These are phyloP conservation scores for Croton setiger DNA, from an alignment of 441 rosid species.

Conservation along the genomic window DNA sequence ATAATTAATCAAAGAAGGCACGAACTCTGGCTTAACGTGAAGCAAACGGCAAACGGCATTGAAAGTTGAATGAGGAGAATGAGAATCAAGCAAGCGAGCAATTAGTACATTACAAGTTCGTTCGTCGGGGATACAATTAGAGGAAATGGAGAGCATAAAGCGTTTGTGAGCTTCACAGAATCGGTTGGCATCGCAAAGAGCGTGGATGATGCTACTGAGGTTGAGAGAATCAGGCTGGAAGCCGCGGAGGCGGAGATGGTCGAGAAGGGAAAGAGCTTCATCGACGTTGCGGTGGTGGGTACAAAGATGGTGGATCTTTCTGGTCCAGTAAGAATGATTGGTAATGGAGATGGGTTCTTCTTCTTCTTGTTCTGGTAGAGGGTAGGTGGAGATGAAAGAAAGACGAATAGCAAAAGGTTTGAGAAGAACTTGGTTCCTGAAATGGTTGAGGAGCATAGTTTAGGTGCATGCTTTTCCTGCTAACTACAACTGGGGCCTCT, in stretches of 20 bases:
- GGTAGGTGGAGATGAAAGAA: constrained; percentile 11
- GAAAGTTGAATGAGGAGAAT: constrained; percentile 43
- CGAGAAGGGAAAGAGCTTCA: constrained; percentile 50
- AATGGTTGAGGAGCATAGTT: background rate
- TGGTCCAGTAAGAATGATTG: constrained; percentile 47
- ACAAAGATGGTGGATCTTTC: constrained; percentile 47
- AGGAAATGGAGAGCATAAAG: constrained; percentile 37
- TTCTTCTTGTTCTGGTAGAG: background rate
- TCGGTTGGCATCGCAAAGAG: constrained; percentile 54
- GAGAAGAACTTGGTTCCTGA: background rate
- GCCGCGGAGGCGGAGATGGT: constrained; percentile 51
- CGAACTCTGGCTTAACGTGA: constrained; percentile 49
- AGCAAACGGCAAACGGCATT: constrained; percentile 43
- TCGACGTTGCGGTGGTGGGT: constrained; percentile 36
- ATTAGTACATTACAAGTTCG: constrained; percentile 63
- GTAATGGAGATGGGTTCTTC: constrained; percentile 21
- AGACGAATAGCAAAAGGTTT: background rate
- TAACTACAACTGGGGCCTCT: too few species aligned
- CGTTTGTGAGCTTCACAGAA: constrained; percentile 63
- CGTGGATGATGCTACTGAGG: constrained; percentile 57
- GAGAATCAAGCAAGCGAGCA: constrained; percentile 59
- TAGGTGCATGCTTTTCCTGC: background rate
- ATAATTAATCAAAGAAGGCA: constrained; percentile 63
- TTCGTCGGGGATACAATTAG: constrained; percentile 59
- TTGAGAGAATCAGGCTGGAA: constrained; percentile 58